phyloP scores from a whole-genome alignment of 495 filamentous ascomycete genomes.

The Penicillium atrosanguineum region DNA sequence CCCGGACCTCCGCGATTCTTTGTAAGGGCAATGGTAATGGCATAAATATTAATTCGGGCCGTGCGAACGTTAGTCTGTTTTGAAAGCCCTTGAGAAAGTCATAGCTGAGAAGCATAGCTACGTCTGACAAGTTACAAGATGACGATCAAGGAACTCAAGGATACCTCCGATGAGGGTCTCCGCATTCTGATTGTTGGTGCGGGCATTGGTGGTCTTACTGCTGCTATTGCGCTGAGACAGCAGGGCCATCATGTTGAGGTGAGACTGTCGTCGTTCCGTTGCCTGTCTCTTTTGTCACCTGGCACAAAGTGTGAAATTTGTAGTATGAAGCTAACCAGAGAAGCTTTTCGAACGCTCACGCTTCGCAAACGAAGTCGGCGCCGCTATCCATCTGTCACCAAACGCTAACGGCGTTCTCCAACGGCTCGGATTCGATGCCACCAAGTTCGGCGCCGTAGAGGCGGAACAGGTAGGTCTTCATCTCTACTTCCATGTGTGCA shows the following conservation, averaged over 20 bases:
- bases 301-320: no score
- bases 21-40: not conserved
- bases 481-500: not conserved
- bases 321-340: not conserved
- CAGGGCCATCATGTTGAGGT: slow-evolving; percentile 55
- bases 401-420: slow-evolving; percentile 51
- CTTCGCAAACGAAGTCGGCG: slow-evolving; percentile 54
- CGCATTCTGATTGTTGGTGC: slow-evolving; percentile 54
- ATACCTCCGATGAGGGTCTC: slow-evolving; percentile 15
- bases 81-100: not conserved
- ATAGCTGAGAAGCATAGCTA: not conserved
- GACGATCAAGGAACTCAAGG: slow-evolving; percentile 14
- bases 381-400: slow-evolving; percentile 54
- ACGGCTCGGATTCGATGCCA: slow-evolving; percentile 40
- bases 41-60: slow-evolving; percentile 6
- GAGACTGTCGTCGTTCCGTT: not conserved
- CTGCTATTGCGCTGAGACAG: slow-evolving; percentile 52
- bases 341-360: slow-evolving; percentile 55
- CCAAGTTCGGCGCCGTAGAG: slow-evolving; percentile 34
- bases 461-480: slow-evolving; percentile 23
- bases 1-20: no score
- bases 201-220: slow-evolving; percentile 54
- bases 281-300: no score
- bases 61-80: not conserved
- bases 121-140: slow-evolving; percentile 1